A percentile compares a stretch with the other conserved stretches of the same genome.
Evolutionary conservation across 495 filamentous ascomycete genomes (phyloP).

Genomic region (Podospora pseudoanserina): DNA sequence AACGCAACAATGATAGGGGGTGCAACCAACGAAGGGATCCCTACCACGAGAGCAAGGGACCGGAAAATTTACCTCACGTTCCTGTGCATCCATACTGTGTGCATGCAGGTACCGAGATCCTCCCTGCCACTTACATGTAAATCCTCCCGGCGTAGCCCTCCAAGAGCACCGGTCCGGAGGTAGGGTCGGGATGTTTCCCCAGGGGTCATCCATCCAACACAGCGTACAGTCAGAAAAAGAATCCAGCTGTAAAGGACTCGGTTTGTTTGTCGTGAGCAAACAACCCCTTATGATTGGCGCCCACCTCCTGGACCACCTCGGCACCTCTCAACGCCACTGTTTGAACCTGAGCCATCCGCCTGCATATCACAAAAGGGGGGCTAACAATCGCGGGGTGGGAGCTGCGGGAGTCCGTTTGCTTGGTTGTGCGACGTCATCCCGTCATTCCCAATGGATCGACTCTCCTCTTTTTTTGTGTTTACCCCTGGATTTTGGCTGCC

Average conservation of each 20-base stretch:
- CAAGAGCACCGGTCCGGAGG: not conserved
- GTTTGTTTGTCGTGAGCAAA: constrained; percentile 3
- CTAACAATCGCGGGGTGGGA: not conserved
- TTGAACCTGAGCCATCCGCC: not conserved
- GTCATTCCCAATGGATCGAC: not conserved
- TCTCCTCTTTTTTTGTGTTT: not conserved
- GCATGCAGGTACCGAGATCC: constrained; percentile 2
- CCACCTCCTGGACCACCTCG: not conserved
- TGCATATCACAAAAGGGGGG: not conserved
- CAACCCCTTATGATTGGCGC: not conserved
- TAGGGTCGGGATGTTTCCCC: not conserved
- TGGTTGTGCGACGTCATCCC: not conserved
- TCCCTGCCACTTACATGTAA: not conserved
- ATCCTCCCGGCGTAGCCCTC: not conserved
- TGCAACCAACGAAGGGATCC: not conserved
- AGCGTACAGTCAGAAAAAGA: not conserved
- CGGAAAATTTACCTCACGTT: not conserved
- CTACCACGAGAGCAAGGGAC: not conserved
- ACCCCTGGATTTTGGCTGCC: not conserved
- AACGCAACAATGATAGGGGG: no score
- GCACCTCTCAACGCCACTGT: constrained; percentile 6
- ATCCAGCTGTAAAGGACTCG: not conserved
- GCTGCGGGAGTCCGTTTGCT: not conserved
- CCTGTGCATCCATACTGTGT: not conserved
- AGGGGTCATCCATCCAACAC: not conserved